A percentile compares a stretch with the other conserved stretches of the same genome.
phyloP scores from a whole-genome alignment of 2,329 filamentous ascomycete genomes.

The Calonectria henricotiae region DNA sequence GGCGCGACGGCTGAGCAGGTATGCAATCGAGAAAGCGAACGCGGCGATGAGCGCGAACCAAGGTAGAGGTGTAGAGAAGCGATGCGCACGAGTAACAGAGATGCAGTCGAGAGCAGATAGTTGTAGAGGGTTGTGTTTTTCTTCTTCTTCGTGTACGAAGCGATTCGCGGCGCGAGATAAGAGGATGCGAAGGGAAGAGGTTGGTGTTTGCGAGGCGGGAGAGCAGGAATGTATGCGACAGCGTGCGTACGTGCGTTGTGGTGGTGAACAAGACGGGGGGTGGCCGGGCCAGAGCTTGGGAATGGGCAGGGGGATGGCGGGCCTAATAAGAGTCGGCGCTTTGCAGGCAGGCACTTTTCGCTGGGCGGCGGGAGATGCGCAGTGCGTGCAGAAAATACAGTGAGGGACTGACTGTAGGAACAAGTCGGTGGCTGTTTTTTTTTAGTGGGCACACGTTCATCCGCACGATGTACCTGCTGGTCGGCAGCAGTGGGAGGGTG shows the following conservation, averaged over 20 bases:
- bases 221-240: constrained; percentile 8
- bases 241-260: constrained; percentile 38
- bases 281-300: constrained; percentile 41
- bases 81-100: not conserved
- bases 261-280: constrained; percentile 47
- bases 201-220: constrained; percentile 16
- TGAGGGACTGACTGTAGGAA: constrained; percentile 6
- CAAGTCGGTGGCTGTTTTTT: constrained; percentile 35
- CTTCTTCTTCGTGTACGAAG: not conserved
- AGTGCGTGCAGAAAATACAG: constrained; percentile 21
- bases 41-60: constrained; percentile 43
- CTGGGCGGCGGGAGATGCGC: constrained; percentile 33
- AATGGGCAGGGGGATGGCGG: constrained; percentile 46
- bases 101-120: not conserved
- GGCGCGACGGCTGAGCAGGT: constrained; percentile 28
- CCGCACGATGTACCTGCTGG: constrained; percentile 25
- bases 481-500: constrained; percentile 18
- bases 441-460: constrained; percentile 33
- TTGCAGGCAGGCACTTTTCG: constrained; percentile 13
- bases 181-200: constrained; percentile 9
- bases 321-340: constrained; percentile 49
- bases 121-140: not conserved
- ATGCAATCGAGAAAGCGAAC: constrained; percentile 34
- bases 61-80: constrained; percentile 14
- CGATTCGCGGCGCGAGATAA: constrained; percentile 15